These are phyloP conservation scores for Thalassiosira ordinaria DNA, from an alignment of 352 stramenopile genomes.

Conservation along the genomic window DNA sequence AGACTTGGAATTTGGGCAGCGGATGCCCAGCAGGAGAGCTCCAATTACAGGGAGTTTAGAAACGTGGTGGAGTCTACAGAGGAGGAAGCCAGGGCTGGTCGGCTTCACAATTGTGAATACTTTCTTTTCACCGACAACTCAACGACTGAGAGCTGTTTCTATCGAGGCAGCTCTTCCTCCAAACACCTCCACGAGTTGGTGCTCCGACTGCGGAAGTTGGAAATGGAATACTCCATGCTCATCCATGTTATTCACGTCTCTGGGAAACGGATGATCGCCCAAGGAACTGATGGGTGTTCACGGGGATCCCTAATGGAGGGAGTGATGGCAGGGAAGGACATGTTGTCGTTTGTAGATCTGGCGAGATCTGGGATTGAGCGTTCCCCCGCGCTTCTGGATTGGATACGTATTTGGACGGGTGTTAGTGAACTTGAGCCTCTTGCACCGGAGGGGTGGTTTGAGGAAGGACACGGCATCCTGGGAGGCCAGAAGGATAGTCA, in stretches of 20 bases:
- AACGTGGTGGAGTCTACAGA: constrained; percentile 61
- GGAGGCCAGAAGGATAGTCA: neutral
- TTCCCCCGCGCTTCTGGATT: constrained; percentile 16
- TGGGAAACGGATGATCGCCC: constrained; percentile 64
- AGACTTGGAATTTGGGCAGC: constrained; percentile 40
- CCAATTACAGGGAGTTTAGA: constrained; percentile 54
- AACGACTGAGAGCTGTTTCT: constrained; percentile 53
- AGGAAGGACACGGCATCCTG: constrained; percentile 23
- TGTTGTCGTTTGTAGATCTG: constrained; percentile 15
- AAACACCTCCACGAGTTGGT: constrained; percentile 48
- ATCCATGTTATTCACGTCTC: constrained; percentile 55
- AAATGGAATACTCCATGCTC: constrained; percentile 28
- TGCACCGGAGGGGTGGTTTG: constrained; percentile 26
- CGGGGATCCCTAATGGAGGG: constrained; percentile 47
- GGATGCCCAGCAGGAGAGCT: constrained; percentile 35
- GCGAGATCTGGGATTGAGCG: constrained; percentile 4
- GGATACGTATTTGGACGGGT: constrained; percentile 26
- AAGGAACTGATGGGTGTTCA: constrained; percentile 61
- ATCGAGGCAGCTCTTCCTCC: constrained; percentile 47
- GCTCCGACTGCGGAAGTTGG: constrained; percentile 40
- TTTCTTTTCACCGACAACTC: constrained; percentile 81
- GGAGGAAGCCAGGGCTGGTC: constrained; percentile 8
- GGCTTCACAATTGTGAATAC: constrained; percentile 47
- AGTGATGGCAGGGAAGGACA: constrained; percentile 48
- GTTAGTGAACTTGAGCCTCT: neutral